phyloP scores from a whole-genome alignment of 345 rosid genomes.

The Linum trigynum region DNA sequence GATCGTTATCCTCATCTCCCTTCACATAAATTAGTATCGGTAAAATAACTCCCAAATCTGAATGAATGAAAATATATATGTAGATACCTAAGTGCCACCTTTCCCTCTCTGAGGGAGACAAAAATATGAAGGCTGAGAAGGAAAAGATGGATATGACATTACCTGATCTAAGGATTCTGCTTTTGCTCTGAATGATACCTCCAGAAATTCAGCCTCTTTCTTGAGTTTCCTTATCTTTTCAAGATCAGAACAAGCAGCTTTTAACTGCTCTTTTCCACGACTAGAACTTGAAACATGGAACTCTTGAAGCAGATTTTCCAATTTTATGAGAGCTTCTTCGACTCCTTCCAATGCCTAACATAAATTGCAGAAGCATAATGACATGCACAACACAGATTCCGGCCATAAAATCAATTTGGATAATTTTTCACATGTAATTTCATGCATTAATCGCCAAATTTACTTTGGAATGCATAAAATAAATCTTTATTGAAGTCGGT shows the following conservation, averaged over 20 bases:
- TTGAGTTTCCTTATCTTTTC: slow-evolving; percentile 92
- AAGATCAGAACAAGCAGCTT: slow-evolving; percentile 96
- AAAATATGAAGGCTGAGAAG: too few relatives aligned
- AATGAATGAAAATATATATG: not conserved
- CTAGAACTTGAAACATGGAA: slow-evolving; percentile 62
- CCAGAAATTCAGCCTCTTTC: slow-evolving; percentile 96
- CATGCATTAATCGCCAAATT: not conserved
- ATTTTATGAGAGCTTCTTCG: slow-evolving; percentile 71
- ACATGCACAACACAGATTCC: too few relatives aligned
- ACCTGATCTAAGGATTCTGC: slow-evolving; percentile 83
- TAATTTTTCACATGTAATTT: too few relatives aligned
- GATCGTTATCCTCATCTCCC: slow-evolving; percentile 50
- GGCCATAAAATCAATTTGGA: not conserved
- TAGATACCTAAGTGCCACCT: too few relatives aligned
- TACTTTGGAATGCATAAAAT: too few relatives aligned
- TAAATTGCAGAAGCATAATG: not conserved
- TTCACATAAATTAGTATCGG: slow-evolving; percentile 22
- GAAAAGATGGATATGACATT: slow-evolving; percentile 1
- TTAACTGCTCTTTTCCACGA: slow-evolving; percentile 76
- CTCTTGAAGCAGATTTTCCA: slow-evolving; percentile 76
- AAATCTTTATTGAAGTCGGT: too few relatives aligned
- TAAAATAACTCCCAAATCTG: slow-evolving; percentile 13
- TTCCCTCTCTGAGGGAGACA: too few relatives aligned
- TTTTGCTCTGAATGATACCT: slow-evolving; percentile 94
- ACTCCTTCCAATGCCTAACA: slow-evolving; percentile 86